Conservation (phyloP, 495 filamentous ascomycete species). For the Podospora didyma region DNA sequence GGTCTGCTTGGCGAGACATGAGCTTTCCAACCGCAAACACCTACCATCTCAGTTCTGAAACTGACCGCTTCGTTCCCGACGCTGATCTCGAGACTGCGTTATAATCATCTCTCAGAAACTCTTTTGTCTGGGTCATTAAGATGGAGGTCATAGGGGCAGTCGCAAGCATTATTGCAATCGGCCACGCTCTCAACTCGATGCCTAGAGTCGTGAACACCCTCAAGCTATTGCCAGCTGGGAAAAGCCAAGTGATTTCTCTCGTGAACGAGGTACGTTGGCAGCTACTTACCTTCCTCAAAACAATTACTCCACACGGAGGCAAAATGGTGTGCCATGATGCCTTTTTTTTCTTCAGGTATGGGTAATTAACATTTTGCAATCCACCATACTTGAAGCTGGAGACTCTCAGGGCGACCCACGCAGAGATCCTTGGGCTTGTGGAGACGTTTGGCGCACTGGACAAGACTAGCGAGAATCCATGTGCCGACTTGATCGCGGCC, state of each 20-base stretch:
- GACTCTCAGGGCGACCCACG: background rate
- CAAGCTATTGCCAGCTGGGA: background rate
- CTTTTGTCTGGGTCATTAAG: background rate
- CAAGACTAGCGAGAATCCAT: background rate
- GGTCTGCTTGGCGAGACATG: too few species aligned
- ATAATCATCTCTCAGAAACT: too few species aligned
- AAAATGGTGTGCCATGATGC: too few species aligned
- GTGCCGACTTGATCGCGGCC: background rate
- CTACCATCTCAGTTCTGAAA: too few species aligned
- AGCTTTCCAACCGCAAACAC: too few species aligned
- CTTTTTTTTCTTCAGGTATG: background rate
- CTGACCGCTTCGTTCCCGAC: too few species aligned
- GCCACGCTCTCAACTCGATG: background rate
- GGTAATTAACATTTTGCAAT: background rate
- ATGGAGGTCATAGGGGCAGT: background rate
- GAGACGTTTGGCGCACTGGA: background rate
- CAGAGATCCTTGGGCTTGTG: background rate
- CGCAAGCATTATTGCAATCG: background rate
- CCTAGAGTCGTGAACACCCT: background rate
- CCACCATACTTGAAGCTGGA: background rate
- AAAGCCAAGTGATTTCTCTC: background rate
- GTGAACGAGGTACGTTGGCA: background rate
- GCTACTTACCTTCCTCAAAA: too few species aligned
- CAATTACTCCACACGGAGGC: too few species aligned
- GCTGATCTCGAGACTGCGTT: too few species aligned